phyloP scores from a whole-genome alignment of 1,284 basidiomycete genomes.

The Irpex rosettiformis region DNA sequence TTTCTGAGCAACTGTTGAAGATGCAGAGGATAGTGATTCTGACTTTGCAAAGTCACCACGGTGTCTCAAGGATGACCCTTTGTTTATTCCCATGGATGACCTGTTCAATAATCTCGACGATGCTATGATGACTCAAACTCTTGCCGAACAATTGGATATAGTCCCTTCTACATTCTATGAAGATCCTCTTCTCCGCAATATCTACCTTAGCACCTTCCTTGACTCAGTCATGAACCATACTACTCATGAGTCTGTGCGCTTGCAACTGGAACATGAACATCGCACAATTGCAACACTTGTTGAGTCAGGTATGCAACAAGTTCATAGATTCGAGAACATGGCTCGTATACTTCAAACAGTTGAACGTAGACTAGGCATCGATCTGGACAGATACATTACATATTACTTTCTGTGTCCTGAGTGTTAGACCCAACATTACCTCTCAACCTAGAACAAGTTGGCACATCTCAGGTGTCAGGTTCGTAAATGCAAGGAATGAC shows the following conservation, averaged over 20 bases:
- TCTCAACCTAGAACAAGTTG: not conserved
- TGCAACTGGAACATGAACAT: not conserved
- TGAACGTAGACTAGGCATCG: constrained; percentile 16
- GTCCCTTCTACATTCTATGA: constrained; percentile 11
- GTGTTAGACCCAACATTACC: constrained; percentile 15
- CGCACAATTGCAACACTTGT: not conserved
- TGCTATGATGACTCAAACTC: no score
- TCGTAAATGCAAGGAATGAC: not conserved
- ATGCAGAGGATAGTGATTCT: not conserved
- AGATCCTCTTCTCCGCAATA: constrained; percentile 12
- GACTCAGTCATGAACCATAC: constrained; percentile 6
- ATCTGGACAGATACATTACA: constrained; percentile 15
- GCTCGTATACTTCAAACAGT: constrained; percentile 15
- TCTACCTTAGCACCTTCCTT: constrained; percentile 12
- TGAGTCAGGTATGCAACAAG: no score
- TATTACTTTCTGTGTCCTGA: constrained; percentile 15
- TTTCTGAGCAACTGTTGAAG: not conserved
- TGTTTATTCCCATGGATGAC: not conserved
- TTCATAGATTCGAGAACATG: constrained; percentile 15
- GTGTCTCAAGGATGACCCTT: not conserved
- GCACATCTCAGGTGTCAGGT: not conserved
- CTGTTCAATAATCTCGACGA: not conserved
- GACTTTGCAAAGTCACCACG: not conserved
- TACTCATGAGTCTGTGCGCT: not conserved
- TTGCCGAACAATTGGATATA: not conserved